Base-by-base conservation (phyloP, 169 alveolate genomes). In the Cryptosporidium bovis region DNA sequence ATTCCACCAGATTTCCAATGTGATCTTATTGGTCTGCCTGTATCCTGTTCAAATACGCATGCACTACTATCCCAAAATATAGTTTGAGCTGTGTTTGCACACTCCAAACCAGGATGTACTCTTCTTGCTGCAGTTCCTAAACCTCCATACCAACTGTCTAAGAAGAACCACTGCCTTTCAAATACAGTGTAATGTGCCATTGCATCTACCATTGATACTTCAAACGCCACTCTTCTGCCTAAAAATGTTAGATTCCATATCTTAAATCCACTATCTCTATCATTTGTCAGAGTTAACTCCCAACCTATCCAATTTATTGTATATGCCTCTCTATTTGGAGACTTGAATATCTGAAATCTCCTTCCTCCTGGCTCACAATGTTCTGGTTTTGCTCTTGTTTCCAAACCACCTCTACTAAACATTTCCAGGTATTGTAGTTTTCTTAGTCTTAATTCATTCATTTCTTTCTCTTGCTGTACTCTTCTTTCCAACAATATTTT, bases 91-190 rank as follows among this genome's bases (percentile, higher is more conserved):
- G 91, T 82, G 65, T 90, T 83, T 20, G 94, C 85, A 33, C 94
- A 91, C 40, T 91, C 94, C 18, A 90, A 55, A 15, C 94, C 94
- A 4, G 90, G 90, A 58, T 83, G 93, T 60, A 91, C 89, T 3
- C 77, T 82, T 10, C 94, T 67, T 6, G 93, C 92, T 10, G 94
- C 94, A 6, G 93, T 68, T 10, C 94, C 94, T 62, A 91, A 67
- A 3, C 94, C 94, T 24, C 94, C 94, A 48, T 90, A 91, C 94
- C 94, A 91, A 31, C 91, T 71, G 40, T 91, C 94, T 66, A 91
- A 50, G 68, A 91, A 91, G 64, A 66, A 91, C 93, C 93, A 91
- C 56, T 89, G 83, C 58, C 92, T 69, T 65, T 91, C 94, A 31
- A 90, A 84, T 10, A 91, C 93, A 27, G 92, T 90, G 58, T 91